Evolutionary conservation across 805 yeast genomes (phyloP), one percentile per base, ranked within the genome.

Genomic region (Candida ponderosae): DNA sequence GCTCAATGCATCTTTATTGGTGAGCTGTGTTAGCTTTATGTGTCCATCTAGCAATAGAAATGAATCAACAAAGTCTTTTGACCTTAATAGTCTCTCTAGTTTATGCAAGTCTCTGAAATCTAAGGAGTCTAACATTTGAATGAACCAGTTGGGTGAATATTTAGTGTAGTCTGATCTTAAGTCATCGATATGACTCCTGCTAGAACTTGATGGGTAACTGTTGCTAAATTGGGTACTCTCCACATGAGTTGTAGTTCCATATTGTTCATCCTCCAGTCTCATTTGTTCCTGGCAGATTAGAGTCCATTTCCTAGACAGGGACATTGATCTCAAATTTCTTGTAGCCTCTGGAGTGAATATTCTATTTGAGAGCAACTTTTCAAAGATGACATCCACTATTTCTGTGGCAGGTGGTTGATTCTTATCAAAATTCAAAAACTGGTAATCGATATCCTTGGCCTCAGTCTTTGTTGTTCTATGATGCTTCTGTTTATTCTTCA

Each of bases 21-120:
- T n/a, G n/a, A n/a, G n/a, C n/a, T n/a, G n/a, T n/a, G n/a, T 55
- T 6, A 79, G 55, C 4, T 66, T 61, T 3, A 68, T 59, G 36
- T 71, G 73, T 3, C 84, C 85, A 45, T 72, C 74, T 31, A 62
- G 54, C 26, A 51, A 57, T 4, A 75, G 54, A 39, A 79, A 79
- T 14, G 57, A 57, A 9, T 65, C 40, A 4, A 48, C 44, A 37
- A 52, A 52, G 19, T 52, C 55, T n/a, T 43, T 40, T 23, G 46
- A 41, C 30, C 58, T 31, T 5, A 53, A 38, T 2, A 42, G 32
- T 26, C 48, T 40, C 41, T 53, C 58, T 34, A 53, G 38, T 23
- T 45, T 44, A 33, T 51, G 52, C 9, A 53, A 31, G 4, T 53
- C 55, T 16, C 39, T 45, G 1, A 38, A 15, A 10, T 31, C 43